Base-by-base conservation (phyloP, 768 basidiomycete species). In the Psilocybe cubensis region DNA sequence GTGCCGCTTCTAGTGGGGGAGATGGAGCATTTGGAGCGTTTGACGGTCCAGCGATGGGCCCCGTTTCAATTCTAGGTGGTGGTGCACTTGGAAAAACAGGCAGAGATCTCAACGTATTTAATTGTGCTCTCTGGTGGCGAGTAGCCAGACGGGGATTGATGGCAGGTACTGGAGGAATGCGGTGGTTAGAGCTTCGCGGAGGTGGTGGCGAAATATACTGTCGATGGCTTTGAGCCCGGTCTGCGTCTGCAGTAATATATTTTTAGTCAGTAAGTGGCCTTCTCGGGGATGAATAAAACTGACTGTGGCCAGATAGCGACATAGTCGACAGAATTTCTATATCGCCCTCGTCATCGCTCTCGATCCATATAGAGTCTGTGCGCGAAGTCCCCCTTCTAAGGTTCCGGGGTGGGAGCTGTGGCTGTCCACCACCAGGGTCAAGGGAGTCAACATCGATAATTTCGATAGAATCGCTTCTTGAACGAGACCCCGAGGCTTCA, bases 111-210 rank as follows among this genome's bases (percentile, higher is more conserved):
- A 61, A 25, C 73, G 40, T 8, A 70, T 72, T 3, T 71, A 66
- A 17, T 70, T 75, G 2, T 17, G 67, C 72, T 4, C 71, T 76
- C 59, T 76, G 60, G 4, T 76, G 76, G 25, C 79, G 58, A 21
- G 79, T 79, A 25, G 77, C 67, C 1, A 72, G 69, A 0, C 66
- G 61, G 6, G 69, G 71, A 57, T 61, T 76, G 51, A 73, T 74
- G 11, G 73, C 66, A 2, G 88, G 89, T 0, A 89, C 83, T 1
- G 87, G 86, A 0, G 88, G 89, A 3, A 80, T 69, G 1, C 67
- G 58, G 17, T 62, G 64, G 23, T 72, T 74, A 9, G 66, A 61
- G 12, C 73, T 72, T 28, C 76, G 79, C 7, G 83, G 83, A 12
- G 86, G 83, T 20, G 41, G 38, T 5, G 83, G 83, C 0, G 82